Percentiles rank a stretch among this genome's conserved stretches.
phyloP scores from a whole-genome alignment of 2,329 filamentous ascomycete genomes.

The Paraphoma chrysanthemicola region DNA sequence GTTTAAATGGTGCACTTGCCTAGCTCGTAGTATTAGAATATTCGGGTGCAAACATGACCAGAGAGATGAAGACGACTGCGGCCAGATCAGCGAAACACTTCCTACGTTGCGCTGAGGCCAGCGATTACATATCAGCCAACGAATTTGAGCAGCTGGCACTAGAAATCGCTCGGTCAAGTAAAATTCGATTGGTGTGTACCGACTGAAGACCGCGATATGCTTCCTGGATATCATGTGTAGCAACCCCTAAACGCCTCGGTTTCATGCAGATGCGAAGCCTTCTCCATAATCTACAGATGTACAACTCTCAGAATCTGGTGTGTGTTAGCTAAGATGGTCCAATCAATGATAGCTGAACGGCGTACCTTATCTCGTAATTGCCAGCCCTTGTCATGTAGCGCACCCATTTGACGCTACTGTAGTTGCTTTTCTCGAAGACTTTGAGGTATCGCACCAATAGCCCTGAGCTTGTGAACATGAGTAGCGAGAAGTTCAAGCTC shows the following conservation, averaged over 20 bases:
- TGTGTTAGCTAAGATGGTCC: neutral
- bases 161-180: neutral
- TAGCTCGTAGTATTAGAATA: too few relatives aligned
- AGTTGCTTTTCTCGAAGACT: constrained; percentile 99
- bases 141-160: too few relatives aligned
- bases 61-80: too few relatives aligned
- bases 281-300: too few relatives aligned
- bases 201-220: neutral
- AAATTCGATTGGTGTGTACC: neutral
- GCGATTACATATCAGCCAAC: too few relatives aligned
- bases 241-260: neutral
- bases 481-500: constrained; percentile 86
- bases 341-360: too few relatives aligned
- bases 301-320: neutral
- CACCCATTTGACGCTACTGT: constrained; percentile 99
- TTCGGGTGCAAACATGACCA: too few relatives aligned
- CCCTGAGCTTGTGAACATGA: constrained; percentile 98
- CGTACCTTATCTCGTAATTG: constrained; percentile 91
- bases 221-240: neutral
- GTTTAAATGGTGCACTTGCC: too few relatives aligned
- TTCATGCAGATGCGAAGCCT: neutral
- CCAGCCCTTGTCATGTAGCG: constrained; percentile 98
- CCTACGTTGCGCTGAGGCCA: too few relatives aligned
- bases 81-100: too few relatives aligned
- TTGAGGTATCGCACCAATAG: constrained; percentile 93